These are phyloP conservation scores for Pterothamnion heteromorphum DNA, from an alignment of 31 red algal genomes.

Conservation along the genomic window DNA sequence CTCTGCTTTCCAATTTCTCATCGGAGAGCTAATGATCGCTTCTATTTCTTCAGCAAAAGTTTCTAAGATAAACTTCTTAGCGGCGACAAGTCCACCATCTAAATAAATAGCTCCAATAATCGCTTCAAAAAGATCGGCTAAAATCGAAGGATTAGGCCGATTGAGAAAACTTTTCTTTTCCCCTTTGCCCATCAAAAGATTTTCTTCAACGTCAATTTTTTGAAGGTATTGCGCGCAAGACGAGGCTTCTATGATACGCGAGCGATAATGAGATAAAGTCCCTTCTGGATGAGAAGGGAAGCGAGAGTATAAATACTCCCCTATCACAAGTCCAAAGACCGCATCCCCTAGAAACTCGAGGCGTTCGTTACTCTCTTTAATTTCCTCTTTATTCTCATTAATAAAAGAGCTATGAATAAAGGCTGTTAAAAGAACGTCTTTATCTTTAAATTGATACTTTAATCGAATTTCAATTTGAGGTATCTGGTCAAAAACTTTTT, in stretches of 20 bases:
- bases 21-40: neutral
- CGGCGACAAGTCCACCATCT: neutral
- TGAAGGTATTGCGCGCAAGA: neutral
- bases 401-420: constrained; percentile 27
- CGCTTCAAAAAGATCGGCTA: constrained; percentile 21
- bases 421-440: neutral
- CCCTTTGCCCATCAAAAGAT: neutral
- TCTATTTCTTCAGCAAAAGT: neutral
- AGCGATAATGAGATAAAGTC: constrained; percentile 10
- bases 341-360: constrained; percentile 57
- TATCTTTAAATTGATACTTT: too few relatives aligned
- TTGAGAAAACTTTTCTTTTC: neutral
- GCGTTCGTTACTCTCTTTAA: constrained; percentile 46
- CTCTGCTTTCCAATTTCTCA: constrained; percentile 20
- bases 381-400: neutral
- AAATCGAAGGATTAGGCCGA: neutral
- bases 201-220: constrained; percentile 17
- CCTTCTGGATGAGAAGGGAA: constrained; percentile 38
- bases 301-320: constrained; percentile 30
- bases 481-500: too few relatives aligned
- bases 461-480: too few relatives aligned
- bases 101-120: constrained; percentile 29
- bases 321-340: constrained; percentile 12
- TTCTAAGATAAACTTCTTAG: constrained; percentile 1
- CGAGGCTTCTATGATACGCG: constrained; percentile 2